Conservation (phyloP, 208 protist species). For the Herpetomonas tarakana region DNA sequence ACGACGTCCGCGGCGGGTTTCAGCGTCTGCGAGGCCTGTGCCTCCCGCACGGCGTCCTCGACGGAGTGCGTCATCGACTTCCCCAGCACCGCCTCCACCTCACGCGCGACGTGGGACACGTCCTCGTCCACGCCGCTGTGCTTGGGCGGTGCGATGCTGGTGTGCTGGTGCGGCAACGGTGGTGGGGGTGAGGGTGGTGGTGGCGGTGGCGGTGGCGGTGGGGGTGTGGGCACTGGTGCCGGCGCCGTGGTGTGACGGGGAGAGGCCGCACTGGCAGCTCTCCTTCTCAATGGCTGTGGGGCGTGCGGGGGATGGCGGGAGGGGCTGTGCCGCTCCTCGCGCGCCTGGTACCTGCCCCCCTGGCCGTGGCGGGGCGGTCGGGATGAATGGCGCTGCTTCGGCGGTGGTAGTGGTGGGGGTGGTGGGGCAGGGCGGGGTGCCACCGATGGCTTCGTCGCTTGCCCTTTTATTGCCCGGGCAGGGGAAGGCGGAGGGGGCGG, state of each 20-base stretch:
- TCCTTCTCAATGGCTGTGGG: no score
- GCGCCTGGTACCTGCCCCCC: not conserved
- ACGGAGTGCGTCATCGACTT: not conserved
- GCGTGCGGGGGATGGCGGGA: not conserved
- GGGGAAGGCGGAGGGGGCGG: not conserved
- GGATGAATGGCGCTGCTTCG: no score
- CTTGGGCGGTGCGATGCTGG: not conserved
- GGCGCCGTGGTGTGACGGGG: no score
- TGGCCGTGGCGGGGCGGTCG: not conserved
- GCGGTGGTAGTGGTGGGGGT: not conserved
- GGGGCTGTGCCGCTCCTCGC: not conserved
- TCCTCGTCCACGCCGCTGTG: not conserved
- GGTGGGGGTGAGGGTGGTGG: not conserved
- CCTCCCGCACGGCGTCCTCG: slow-evolving; percentile 1
- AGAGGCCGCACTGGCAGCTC: no score
- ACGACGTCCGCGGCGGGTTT: not conserved
- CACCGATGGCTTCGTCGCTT: not conserved
- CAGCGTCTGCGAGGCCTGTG: not conserved
- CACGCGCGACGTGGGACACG: not conserved
- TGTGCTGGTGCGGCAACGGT: not conserved
- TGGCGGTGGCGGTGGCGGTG: not conserved
- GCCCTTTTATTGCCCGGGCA: slow-evolving; percentile 1
- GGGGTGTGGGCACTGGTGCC: not conserved
- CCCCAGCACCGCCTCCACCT: not conserved
- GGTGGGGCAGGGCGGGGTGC: not conserved